phyloP scores from a whole-genome alignment of 345 rosid genomes.

The Gossypium stocksii region DNA sequence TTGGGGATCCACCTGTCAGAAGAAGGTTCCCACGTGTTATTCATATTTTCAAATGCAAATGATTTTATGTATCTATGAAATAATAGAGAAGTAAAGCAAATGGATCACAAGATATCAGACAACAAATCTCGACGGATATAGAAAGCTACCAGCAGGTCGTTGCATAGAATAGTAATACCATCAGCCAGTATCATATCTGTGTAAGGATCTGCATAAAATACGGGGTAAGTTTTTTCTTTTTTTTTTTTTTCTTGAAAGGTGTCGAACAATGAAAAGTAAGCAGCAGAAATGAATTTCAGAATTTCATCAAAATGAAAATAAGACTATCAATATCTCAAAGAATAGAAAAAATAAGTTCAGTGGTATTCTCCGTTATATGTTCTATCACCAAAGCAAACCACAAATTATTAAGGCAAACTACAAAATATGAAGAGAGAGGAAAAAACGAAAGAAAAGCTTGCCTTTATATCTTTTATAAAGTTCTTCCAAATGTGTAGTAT shows the following conservation, averaged over 20 bases:
- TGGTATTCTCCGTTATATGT: not conserved
- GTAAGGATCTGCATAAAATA: slow-evolving; percentile 49
- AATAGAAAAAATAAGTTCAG: not conserved
- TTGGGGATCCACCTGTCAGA: slow-evolving; percentile 91
- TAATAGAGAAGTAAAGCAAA: not conserved
- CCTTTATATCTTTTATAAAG: slow-evolving; percentile 93
- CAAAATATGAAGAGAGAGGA: not conserved
- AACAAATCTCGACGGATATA: not conserved
- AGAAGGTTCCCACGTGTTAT: slow-evolving; percentile 14
- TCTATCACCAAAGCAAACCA: not conserved
- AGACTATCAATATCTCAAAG: not conserved
- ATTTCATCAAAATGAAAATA: not conserved
- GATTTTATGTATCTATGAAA: slow-evolving; percentile 18
- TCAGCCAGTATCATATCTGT: slow-evolving; percentile 67
- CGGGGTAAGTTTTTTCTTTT: not conserved
- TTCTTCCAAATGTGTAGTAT: slow-evolving; percentile 85
- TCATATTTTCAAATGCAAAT: not conserved
- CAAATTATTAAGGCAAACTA: not conserved
- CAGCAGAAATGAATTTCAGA: not conserved
- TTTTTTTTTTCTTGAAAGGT: not conserved
- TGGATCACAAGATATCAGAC: not conserved
- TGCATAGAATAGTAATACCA: slow-evolving; percentile 70
- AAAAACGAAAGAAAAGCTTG: slow-evolving; percentile 16
- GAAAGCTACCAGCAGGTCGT: slow-evolving; percentile 60
- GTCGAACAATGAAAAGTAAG: not conserved